A percentile compares a stretch with the other conserved stretches of the same genome.
Conservation (phyloP, 495 filamentous ascomycete genomes). For the Penicillium silybi region DNA sequence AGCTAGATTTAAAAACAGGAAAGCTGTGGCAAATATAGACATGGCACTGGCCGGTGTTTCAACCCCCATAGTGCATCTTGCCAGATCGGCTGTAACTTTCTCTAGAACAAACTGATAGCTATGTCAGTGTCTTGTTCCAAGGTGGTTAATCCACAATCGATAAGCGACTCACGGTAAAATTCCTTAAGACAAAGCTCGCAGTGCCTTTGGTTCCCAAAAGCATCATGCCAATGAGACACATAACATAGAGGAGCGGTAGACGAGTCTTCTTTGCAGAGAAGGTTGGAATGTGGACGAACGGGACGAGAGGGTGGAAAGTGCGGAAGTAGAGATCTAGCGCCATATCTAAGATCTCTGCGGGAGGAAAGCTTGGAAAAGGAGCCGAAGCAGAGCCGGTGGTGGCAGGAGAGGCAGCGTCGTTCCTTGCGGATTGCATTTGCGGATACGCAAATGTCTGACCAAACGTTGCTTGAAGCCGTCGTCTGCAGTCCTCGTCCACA, state of each 20-base stretch:
- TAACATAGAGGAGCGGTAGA: constrained; percentile 41
- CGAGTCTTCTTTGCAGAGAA: constrained; percentile 46
- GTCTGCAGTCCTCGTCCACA: constrained; percentile 47
- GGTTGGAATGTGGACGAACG: constrained; percentile 49
- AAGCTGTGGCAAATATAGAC: constrained; percentile 44
- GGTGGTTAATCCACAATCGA: not conserved
- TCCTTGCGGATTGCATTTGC: constrained; percentile 23
- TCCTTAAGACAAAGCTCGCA: constrained; percentile 42
- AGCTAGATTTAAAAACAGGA: constrained; percentile 47
- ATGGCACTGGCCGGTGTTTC: constrained; percentile 36
- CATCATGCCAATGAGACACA: constrained; percentile 52
- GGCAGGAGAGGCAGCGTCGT: constrained; percentile 22
- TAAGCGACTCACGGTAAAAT: constrained; percentile 37
- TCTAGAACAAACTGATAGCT: constrained; percentile 34
- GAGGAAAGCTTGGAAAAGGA: constrained; percentile 39
- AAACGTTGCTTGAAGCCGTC: constrained; percentile 39
- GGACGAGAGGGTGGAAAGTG: constrained; percentile 48
- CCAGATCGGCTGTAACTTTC: constrained; percentile 38
- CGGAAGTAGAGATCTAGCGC: constrained; percentile 52
- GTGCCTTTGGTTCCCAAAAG: constrained; percentile 48
- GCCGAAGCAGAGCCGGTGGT: constrained; percentile 20
- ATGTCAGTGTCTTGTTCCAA: constrained; percentile 12
- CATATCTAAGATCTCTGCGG: constrained; percentile 52
- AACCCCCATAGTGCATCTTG: constrained; percentile 34
- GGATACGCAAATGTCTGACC: constrained; percentile 20